These are phyloP conservation scores for Spathaspora boniae DNA, from an alignment of 805 yeast genomes.

Conservation along the genomic window DNA sequence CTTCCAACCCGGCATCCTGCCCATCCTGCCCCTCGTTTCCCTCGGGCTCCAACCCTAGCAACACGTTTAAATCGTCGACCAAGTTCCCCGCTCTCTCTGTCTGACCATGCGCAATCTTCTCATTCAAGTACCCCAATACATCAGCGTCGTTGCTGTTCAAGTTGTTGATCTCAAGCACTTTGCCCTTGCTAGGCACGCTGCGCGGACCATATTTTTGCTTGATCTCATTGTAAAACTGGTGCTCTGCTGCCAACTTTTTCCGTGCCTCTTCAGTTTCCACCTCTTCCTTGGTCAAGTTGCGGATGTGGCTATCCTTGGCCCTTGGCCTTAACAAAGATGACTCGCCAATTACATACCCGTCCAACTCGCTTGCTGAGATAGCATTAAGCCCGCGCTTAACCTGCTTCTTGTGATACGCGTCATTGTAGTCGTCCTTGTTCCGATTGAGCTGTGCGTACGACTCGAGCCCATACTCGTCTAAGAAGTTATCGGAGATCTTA, in stretches of 20 bases:
- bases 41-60: slow-evolving; percentile 4
- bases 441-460: slow-evolving; percentile 27
- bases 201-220: slow-evolving; percentile 22
- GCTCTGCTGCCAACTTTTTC: slow-evolving; percentile 22
- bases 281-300: slow-evolving; percentile 26
- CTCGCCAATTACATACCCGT: slow-evolving; percentile 36
- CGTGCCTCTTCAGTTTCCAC: slow-evolving; percentile 21
- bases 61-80: slow-evolving; percentile 16
- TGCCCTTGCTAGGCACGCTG: slow-evolving; percentile 7
- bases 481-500: slow-evolving; percentile 27
- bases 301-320: slow-evolving; percentile 8
- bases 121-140: slow-evolving; percentile 23
- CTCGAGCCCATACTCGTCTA: slow-evolving; percentile 38
- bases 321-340: slow-evolving; percentile 10
- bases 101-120: slow-evolving; percentile 13
- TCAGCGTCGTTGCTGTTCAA: slow-evolving; percentile 19
- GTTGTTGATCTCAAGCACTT: slow-evolving; percentile 36
- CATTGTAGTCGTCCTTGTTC: slow-evolving; percentile 26
- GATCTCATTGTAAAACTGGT: slow-evolving; percentile 25
- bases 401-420: slow-evolving; percentile 15
- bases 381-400: slow-evolving; percentile 17
- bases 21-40: not conserved
- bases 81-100: slow-evolving; percentile 1
- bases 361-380: slow-evolving; percentile 25
- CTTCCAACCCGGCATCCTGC: slow-evolving; percentile 7